Conservation (phyloP, 73 alveolate genomes). For the Tetrahymena elliotti region DNA sequence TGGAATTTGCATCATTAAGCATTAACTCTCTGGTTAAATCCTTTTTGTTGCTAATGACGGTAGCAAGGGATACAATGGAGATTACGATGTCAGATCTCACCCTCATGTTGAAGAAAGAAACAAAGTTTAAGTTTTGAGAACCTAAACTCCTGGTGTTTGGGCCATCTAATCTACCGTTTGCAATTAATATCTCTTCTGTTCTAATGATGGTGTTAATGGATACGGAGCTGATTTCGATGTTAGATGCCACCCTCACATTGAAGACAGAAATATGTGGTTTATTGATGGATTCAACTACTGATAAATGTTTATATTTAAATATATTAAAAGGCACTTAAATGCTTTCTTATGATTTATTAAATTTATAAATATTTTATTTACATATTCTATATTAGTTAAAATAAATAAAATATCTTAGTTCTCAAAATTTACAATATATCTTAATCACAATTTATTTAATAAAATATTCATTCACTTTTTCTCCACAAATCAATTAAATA, state of each 20-base stretch:
- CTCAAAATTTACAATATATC: no score
- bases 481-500: no score
- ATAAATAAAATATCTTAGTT: no score
- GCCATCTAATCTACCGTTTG: neutral
- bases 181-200: slow-evolving; percentile 20
- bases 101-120: slow-evolving; percentile 23
- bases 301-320: neutral
- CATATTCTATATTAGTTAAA: neutral
- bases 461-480: no score
- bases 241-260: slow-evolving; percentile 15
- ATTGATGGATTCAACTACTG: slow-evolving; percentile 18
- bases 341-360: neutral
- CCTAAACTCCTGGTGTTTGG: neutral
- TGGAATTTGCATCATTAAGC: slow-evolving; percentile 6
- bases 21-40: neutral
- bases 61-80: neutral
- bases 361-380: no score
- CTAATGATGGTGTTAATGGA: slow-evolving; percentile 26
- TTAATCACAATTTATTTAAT: no score
- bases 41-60: slow-evolving; percentile 13
- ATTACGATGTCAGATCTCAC: slow-evolving; percentile 35
- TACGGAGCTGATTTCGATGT: neutral
- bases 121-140: neutral
- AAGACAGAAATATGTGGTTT: slow-evolving; percentile 29
- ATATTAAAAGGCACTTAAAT: neutral